Evolutionary conservation across 1,284 basidiomycete genomes (phyloP).

Genomic region (Trichosporon ovoides): DNA sequence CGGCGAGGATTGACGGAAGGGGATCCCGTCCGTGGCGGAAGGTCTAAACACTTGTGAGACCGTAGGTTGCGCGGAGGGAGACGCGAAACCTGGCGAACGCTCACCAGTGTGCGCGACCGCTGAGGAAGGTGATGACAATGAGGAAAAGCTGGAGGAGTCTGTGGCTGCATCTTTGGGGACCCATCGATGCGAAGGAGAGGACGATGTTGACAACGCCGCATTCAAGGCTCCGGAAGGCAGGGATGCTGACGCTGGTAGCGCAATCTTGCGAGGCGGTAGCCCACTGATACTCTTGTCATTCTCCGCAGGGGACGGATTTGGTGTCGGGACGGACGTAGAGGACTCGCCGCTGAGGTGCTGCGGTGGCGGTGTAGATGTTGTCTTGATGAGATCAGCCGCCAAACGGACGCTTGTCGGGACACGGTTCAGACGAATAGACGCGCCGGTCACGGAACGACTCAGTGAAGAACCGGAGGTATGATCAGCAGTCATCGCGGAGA

Average conservation of each 20-base stretch:
- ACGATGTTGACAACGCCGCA: neutral
- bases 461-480: neutral
- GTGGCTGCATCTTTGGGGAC: neutral
- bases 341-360: constrained; percentile 11
- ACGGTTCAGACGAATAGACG: constrained; percentile 52
- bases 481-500: neutral
- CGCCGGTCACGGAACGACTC: constrained; percentile 7
- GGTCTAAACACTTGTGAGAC: too few relatives aligned
- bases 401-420: constrained; percentile 54
- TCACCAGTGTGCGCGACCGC: neutral
- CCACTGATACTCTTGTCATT: neutral
- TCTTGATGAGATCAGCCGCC: constrained; percentile 51
- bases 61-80: too few relatives aligned
- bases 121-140: neutral
- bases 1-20: neutral
- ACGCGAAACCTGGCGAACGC: too few relatives aligned
- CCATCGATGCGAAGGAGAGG: constrained; percentile 2
- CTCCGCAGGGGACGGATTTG: constrained; percentile 30
- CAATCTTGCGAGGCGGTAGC: neutral
- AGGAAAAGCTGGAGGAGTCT: neutral
- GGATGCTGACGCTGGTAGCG: constrained; percentile 7
- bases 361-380: constrained; percentile 18
- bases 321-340: constrained; percentile 30
- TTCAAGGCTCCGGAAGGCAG: constrained; percentile 7
- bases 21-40: too few relatives aligned